Conservation (phyloP, 208 protist species). For the Trypanosoma conorhini region DNA sequence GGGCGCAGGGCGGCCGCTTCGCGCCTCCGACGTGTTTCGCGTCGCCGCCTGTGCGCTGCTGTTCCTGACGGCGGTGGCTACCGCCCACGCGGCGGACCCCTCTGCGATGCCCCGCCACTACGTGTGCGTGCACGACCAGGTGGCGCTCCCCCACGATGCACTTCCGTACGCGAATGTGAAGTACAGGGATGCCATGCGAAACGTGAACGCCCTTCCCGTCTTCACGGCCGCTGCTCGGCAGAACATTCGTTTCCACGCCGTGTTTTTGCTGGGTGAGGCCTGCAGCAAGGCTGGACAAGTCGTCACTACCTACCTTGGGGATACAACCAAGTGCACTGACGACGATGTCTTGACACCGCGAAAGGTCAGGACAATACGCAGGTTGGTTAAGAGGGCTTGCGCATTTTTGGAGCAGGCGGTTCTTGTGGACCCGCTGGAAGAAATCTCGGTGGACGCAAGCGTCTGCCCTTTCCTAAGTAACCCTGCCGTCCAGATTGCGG, state of each 20-base stretch:
- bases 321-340: constrained; percentile 21
- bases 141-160: constrained; percentile 7
- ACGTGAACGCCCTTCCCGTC: neutral
- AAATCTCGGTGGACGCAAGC: constrained; percentile 18
- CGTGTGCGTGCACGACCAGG: constrained; percentile 1
- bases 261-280: constrained; percentile 14
- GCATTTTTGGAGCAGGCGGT: constrained; percentile 32
- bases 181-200: neutral
- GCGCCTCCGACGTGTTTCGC: neutral
- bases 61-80: neutral
- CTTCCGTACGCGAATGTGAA: neutral
- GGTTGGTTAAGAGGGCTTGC: constrained; percentile 22
- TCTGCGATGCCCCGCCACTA: neutral
- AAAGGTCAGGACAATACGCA: constrained; percentile 25
- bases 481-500: constrained; percentile 8
- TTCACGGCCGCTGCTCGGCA: neutral
- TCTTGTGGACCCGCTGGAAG: constrained; percentile 29
- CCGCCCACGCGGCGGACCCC: neutral
- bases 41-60: constrained; percentile 1
- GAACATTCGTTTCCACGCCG: constrained; percentile 35
- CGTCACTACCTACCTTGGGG: constrained; percentile 18
- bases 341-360: constrained; percentile 40
- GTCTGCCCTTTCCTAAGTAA: constrained; percentile 20
- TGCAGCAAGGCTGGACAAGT: constrained; percentile 31
- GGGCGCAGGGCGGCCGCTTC: neutral